Percentiles rank a stretch among this genome's conserved stretches.
phyloP scores from a whole-genome alignment of 2,329 filamentous ascomycete species.

The Aspergillus phoenicis region DNA sequence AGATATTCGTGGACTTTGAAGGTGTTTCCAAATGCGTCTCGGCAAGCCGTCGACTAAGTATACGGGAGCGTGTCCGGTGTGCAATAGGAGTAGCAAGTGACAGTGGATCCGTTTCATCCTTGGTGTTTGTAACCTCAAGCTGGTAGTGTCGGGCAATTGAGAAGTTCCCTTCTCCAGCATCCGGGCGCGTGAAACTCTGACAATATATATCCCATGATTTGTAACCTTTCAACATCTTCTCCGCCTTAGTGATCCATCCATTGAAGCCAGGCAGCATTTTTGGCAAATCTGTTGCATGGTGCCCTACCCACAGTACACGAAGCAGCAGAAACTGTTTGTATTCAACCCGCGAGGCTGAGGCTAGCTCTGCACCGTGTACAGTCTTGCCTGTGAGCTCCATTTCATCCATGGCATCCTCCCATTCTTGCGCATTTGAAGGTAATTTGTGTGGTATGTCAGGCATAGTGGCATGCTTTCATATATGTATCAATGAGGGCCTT shows the following conservation, averaged over 20 bases:
- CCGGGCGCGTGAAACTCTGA: background rate
- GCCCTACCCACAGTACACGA: slow-evolving; percentile 4
- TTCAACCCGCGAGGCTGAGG: slow-evolving; percentile 6
- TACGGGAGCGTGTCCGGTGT: slow-evolving; percentile 5
- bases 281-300: background rate
- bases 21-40: background rate
- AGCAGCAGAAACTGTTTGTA: slow-evolving; percentile 13
- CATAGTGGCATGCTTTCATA: background rate
- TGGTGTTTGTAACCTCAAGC: slow-evolving; percentile 1
- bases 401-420: background rate
- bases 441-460: background rate
- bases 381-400: slow-evolving; percentile 4
- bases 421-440: too few relatives aligned
- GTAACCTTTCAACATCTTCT: background rate
- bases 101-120: background rate
- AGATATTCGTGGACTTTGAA: background rate
- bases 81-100: slow-evolving; percentile 12
- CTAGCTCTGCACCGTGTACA: slow-evolving; percentile 8
- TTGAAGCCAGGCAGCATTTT: background rate
- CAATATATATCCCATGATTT: slow-evolving; percentile 6
- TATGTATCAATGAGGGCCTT: background rate
- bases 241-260: background rate
- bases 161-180: slow-evolving; percentile 5
- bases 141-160: slow-evolving; percentile 13
- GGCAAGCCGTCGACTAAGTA: background rate